These are phyloP conservation scores for Xylaria sp. DNA, from an alignment of 2,329 filamentous ascomycete species.

Conservation along the genomic window DNA sequence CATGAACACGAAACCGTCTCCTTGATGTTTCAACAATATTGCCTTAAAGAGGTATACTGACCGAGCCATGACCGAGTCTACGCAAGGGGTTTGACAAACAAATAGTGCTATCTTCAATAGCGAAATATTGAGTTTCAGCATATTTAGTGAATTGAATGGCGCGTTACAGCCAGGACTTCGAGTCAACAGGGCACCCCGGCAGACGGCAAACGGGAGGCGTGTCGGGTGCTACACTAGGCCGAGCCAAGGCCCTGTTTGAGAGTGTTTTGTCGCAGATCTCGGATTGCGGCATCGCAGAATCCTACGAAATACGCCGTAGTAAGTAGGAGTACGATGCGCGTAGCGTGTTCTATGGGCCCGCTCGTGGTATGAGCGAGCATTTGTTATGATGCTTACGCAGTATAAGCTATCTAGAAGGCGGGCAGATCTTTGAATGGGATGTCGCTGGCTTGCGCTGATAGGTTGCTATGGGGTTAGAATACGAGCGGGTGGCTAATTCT, in stretches of 20 bases:
- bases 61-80: constrained; percentile 1
- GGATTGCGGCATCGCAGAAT: constrained; percentile 12
- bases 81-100: background rate
- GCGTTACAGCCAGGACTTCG: constrained; percentile 1
- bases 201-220: background rate
- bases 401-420: background rate
- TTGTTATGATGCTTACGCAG: background rate
- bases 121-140: constrained; percentile 11
- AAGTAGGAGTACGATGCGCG: too few species aligned
- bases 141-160: constrained; percentile 17
- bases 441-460: background rate
- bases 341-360: too few species aligned
- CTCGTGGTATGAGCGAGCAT: background rate
- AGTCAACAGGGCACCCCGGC: constrained; percentile 11
- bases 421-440: background rate
- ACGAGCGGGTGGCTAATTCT: constrained; percentile 26
- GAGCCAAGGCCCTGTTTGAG: constrained; percentile 13
- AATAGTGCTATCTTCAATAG: background rate
- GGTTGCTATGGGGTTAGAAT: constrained; percentile 8
- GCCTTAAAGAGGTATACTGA: background rate
- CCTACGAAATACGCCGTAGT: background rate
- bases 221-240: background rate
- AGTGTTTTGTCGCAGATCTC: constrained; percentile 20
- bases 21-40: background rate
- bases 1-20: background rate